Base-by-base conservation (phyloP, 2,329 filamentous ascomycete genomes). In the Amauroascus verrucosus region DNA sequence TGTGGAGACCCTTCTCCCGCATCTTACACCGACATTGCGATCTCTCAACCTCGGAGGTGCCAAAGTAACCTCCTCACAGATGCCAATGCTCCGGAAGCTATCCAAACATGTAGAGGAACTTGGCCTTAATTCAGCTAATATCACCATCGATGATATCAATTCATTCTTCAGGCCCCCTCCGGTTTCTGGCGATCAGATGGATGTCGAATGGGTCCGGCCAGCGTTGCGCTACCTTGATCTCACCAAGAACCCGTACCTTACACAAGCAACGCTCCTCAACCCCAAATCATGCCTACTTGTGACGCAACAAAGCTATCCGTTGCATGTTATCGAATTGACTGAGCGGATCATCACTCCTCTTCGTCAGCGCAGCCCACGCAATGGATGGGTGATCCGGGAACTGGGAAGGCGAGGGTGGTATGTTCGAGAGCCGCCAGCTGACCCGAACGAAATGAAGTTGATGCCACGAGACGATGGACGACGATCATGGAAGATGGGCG, bases 401-500 rank as follows among this genome's bases (percentile, higher is more conserved):
- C 62, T 75, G 58, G 83, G 84, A 56, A 79, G 84, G 41, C 80
- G 65, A 78, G 85, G 84, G 65, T 90, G 67, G 85, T 89, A 68
- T 72, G 83, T 74, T 30, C 68, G 74, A 9, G 70, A 72, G 51
- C 71, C 70, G 3, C 59, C 57, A 65, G 58, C 22, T 54, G 68
- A 52, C 66, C 72, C 53, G n/a, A 49, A 56, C 13, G 47, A 53
- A 8, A 41, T 56, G 37, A 64, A 32, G 57, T 61, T 62, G 45
- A 58, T 59, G 48, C 59, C 60, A 52, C 56, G 55, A 28, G 81
- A 85, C 64, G 78, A 83, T 60, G 81, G 81, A 1, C 68, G 72
- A 45, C 74, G 83, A 30, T 71, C 73, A 62, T 93, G 87, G 87
- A 93, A 93, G 74, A 85, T 88, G 84, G 87, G 87, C 30, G 86